Conservation (phyloP, 2,329 filamentous ascomycete genomes). For the Exophiala oligosperma region DNA sequence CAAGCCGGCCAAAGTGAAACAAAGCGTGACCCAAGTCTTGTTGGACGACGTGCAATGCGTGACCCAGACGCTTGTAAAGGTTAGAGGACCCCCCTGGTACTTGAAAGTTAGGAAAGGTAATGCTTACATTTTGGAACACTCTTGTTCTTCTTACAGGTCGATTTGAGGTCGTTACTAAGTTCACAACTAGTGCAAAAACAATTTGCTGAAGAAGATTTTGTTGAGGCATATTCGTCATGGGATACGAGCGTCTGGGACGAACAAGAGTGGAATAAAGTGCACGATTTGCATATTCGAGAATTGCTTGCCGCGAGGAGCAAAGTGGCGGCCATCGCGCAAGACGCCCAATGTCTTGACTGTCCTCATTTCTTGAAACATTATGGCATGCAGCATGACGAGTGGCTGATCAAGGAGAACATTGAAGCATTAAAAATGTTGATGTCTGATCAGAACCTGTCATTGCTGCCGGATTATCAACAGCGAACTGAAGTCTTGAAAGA, state of each 20-base stretch:
- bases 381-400: constrained; percentile 94
- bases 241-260: constrained; percentile 76
- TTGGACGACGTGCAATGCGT: constrained; percentile 81
- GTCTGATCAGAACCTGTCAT: constrained; percentile 93
- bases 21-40: constrained; percentile 68
- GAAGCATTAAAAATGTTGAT: constrained; percentile 81
- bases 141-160: constrained; percentile 31
- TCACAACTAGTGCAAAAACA: constrained; percentile 50
- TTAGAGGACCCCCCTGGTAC: constrained; percentile 49
- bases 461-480: constrained; percentile 95
- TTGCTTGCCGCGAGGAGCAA: constrained; percentile 70
- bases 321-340: constrained; percentile 63
- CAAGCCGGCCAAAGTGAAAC: constrained; percentile 64
- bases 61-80: constrained; percentile 65
- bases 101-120: constrained; percentile 53
- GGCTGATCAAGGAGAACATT: constrained; percentile 94
- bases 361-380: constrained; percentile 86
- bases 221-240: constrained; percentile 73
- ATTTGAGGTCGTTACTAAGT: constrained; percentile 40
- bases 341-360: constrained; percentile 68
- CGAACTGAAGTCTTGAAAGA: constrained; percentile 89
- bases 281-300: constrained; percentile 78
- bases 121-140: constrained; percentile 13
- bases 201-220: constrained; percentile 67
- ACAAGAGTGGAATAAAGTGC: constrained; percentile 74